phyloP scores from a whole-genome alignment of 352 stramenopile genomes.

The Phytophthora uliginosa region DNA sequence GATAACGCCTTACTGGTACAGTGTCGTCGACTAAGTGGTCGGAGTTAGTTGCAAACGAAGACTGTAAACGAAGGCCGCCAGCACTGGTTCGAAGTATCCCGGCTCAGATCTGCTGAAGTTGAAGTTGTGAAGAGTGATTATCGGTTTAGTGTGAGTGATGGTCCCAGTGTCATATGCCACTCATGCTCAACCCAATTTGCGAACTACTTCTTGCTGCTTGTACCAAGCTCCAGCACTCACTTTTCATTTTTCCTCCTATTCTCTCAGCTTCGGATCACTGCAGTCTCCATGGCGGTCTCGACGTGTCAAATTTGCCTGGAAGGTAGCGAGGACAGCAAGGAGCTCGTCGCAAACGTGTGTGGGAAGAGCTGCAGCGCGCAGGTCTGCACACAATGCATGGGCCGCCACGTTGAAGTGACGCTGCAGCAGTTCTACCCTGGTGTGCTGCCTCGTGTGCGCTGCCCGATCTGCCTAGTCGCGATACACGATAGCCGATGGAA shows the following conservation, averaged over 20 bases:
- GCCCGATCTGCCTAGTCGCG: conserved; percentile 33
- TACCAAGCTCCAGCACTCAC: background rate
- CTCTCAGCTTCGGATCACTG: background rate
- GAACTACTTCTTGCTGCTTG: no score
- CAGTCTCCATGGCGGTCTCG: conserved; percentile 15
- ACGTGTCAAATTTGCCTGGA: conserved; percentile 56
- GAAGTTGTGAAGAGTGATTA: background rate
- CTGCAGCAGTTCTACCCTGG: conserved; percentile 40
- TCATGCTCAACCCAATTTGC: background rate
- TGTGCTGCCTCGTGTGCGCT: conserved; percentile 40
- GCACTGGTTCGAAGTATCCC: no score
- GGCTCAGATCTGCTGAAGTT: background rate
- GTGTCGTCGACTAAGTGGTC: no score
- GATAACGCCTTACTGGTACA: no score
- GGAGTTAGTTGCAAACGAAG: no score
- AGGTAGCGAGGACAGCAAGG: conserved; percentile 4
- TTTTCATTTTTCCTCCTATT: background rate
- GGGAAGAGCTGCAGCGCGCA: conserved; percentile 27
- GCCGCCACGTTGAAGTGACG: conserved; percentile 32
- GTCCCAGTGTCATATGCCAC: background rate
- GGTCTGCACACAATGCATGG: conserved; percentile 36
- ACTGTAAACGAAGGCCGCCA: no score
- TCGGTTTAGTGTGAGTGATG: background rate
- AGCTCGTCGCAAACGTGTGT: conserved; percentile 19
- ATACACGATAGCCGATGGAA: conserved; percentile 36